phyloP scores from a whole-genome alignment of 2,329 filamentous ascomycete species.

The Coniosporium tulheliwenetii region DNA sequence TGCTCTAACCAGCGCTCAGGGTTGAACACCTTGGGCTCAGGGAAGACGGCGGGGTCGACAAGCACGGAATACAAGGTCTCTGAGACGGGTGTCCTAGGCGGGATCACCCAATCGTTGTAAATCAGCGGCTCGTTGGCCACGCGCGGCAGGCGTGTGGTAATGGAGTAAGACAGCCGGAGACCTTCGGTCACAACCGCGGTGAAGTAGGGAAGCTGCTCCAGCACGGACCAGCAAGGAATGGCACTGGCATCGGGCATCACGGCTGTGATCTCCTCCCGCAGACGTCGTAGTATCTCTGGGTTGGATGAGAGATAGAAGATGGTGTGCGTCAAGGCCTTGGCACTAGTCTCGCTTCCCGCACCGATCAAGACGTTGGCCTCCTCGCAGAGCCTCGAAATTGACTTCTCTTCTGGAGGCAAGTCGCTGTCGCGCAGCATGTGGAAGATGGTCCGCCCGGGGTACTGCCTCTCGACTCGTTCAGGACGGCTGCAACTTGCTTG shows the following conservation, averaged over 20 bases:
- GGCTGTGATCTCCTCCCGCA: slow-evolving; percentile 6
- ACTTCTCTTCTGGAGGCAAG: slow-evolving; percentile 2
- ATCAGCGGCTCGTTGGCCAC: slow-evolving; percentile 2
- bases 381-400: slow-evolving; percentile 5
- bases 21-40: neutral
- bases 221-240: neutral
- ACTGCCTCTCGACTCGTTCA: neutral
- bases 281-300: slow-evolving; percentile 4
- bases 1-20: slow-evolving; percentile 13
- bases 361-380: slow-evolving; percentile 11
- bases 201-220: slow-evolving; percentile 10
- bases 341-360: slow-evolving; percentile 9
- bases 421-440: slow-evolving; percentile 7
- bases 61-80: neutral
- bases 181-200: slow-evolving; percentile 7
- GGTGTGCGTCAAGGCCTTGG: slow-evolving; percentile 6
- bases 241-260: slow-evolving; percentile 1
- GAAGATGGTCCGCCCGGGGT: slow-evolving; percentile 6
- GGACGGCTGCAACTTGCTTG: neutral
- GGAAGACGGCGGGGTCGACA: neutral
- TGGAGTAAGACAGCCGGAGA: slow-evolving; percentile 5
- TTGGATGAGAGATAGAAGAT: slow-evolving; percentile 8
- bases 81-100: neutral
- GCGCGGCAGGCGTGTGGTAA: slow-evolving; percentile 8
- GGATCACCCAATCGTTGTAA: neutral